Evolutionary conservation across 2,329 filamentous ascomycete species (phyloP).

Genomic region (Colletotrichum echinochloae): DNA sequence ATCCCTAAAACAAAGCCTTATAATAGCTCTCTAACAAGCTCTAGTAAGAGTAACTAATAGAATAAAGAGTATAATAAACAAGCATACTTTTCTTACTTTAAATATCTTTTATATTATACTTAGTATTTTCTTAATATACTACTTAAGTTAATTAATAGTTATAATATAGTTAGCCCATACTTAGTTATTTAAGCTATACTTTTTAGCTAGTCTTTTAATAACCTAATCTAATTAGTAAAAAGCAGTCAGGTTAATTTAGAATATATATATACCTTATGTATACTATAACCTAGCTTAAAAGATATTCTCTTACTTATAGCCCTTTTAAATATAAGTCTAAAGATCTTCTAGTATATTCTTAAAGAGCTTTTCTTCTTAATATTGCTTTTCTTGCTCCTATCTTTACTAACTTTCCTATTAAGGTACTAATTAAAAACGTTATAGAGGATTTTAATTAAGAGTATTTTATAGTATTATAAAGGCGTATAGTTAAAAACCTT

Average conservation of each 20-base stretch:
- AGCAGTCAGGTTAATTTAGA: neutral
- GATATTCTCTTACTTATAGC: no score
- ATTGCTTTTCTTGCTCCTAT: no score
- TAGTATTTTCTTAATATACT: neutral
- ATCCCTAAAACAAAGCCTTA: neutral
- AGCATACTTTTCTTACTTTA: neutral
- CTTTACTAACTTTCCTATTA: no score
- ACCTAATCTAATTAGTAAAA: conserved; percentile 4
- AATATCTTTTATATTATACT: neutral
- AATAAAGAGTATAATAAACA: neutral
- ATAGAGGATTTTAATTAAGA: no score
- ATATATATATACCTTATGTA: neutral
- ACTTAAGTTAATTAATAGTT: no score
- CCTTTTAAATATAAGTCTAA: no score
- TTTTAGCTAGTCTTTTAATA: neutral
- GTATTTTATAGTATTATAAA: no score
- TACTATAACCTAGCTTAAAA: neutral
- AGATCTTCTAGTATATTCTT: no score
- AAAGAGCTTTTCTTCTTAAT: no score
- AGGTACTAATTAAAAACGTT: no score
- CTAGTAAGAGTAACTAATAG: neutral
- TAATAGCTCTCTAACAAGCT: neutral
- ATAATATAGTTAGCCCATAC: neutral
- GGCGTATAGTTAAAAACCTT: no score
- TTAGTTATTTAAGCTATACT: neutral